Conservation (phyloP, 1,284 basidiomycete genomes). For the Leccinum solheimii region DNA sequence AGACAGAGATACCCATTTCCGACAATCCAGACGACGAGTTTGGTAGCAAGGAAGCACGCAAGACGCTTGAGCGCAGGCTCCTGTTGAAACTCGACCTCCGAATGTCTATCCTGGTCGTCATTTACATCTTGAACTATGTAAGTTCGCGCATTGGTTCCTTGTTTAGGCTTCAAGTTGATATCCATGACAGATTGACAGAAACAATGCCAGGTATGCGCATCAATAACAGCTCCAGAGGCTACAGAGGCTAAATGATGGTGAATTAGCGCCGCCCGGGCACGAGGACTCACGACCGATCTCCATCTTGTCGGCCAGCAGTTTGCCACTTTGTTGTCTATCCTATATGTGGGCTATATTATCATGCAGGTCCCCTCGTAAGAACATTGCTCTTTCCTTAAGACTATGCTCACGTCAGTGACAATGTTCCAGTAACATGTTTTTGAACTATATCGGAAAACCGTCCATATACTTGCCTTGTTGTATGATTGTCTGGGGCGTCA, state of each 20-base stretch:
- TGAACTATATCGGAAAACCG: constrained; percentile 71
- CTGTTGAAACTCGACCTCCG: constrained; percentile 49
- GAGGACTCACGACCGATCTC: constrained; percentile 26
- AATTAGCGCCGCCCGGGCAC: constrained; percentile 26
- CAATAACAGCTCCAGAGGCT: background rate
- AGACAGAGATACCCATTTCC: background rate
- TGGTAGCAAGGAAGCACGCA: constrained; percentile 44
- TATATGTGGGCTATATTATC: constrained; percentile 70
- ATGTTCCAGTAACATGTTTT: constrained; percentile 62
- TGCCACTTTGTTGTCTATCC: constrained; percentile 68
- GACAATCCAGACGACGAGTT: constrained; percentile 39
- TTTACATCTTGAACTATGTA: constrained; percentile 58
- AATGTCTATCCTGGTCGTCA: constrained; percentile 52
- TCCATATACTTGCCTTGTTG: constrained; percentile 73
- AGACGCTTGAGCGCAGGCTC: constrained; percentile 45
- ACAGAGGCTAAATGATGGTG: background rate
- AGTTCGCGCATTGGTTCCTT: constrained; percentile 9
- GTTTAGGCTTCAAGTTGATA: constrained; percentile 1
- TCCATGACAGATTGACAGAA: constrained; percentile 57
- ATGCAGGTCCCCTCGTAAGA: constrained; percentile 56
- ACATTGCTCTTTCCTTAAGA: background rate
- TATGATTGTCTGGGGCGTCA: constrained; percentile 71
- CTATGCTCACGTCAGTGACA: background rate
- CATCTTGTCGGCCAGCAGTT: constrained; percentile 51
- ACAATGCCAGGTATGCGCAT: constrained; percentile 57